phyloP scores from a whole-genome alignment of 1,139 yeast genomes.

The Taiozyma onychis region DNA sequence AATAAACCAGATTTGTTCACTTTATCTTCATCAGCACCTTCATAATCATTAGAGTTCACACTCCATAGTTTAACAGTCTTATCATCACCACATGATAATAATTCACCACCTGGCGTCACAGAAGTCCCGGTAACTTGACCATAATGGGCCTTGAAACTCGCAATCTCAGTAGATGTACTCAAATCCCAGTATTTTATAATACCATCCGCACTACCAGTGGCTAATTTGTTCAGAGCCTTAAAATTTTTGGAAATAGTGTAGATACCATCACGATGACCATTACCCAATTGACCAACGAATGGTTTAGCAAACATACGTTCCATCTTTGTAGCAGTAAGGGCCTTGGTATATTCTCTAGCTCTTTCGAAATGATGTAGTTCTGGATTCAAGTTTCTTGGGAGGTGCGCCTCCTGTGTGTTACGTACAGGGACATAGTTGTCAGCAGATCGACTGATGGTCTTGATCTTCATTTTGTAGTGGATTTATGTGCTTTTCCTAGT shows the following conservation, averaged over 20 bases:
- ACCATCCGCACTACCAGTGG: slow-evolving; percentile 96
- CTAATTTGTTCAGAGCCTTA: slow-evolving; percentile 62
- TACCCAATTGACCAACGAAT: slow-evolving; percentile 89
- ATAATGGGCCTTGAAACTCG: slow-evolving; percentile 82
- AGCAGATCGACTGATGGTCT: slow-evolving; percentile 84
- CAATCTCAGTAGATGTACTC: slow-evolving; percentile 64
- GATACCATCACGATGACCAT: slow-evolving; percentile 96
- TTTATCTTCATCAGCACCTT: slow-evolving; percentile 22
- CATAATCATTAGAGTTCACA: slow-evolving; percentile 36
- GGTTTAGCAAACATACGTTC: slow-evolving; percentile 98
- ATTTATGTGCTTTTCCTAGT: neutral
- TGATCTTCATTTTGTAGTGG: slow-evolving; percentile 51
- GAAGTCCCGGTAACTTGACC: slow-evolving; percentile 87
- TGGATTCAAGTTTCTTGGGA: slow-evolving; percentile 89
- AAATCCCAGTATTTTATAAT: slow-evolving; percentile 90
- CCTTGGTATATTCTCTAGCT: slow-evolving; percentile 93
- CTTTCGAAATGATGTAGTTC: slow-evolving; percentile 96
- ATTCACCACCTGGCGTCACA: slow-evolving; percentile 62
- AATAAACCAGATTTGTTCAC: slow-evolving; percentile 42
- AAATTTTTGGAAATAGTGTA: slow-evolving; percentile 82
- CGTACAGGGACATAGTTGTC: slow-evolving; percentile 90
- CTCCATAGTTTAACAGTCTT: slow-evolving; percentile 86
- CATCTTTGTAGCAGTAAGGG: slow-evolving; percentile 89
- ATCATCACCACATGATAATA: slow-evolving; percentile 89
- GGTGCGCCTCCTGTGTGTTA: slow-evolving; percentile 79